A percentile compares a stretch with the other conserved stretches of the same genome.
These are phyloP conservation scores for Hamamelis virginiana DNA, from an alignment of 164 flowering plant genomes.

Conservation along the genomic window DNA sequence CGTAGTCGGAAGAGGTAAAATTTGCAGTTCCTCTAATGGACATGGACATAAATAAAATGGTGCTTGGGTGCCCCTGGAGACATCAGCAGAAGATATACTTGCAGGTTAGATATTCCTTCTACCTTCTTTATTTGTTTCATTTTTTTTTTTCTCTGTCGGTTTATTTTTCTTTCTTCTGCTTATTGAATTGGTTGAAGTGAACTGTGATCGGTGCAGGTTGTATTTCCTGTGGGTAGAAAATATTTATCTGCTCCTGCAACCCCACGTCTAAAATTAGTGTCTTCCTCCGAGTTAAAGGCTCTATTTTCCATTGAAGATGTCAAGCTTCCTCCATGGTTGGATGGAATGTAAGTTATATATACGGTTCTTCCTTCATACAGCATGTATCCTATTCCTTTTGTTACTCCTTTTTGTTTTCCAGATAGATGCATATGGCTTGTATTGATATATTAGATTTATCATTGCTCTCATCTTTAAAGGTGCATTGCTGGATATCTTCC, in stretches of 20 bases:
- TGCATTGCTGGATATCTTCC: slow-evolving; percentile 98
- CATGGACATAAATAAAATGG: slow-evolving; percentile 75
- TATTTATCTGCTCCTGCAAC: slow-evolving; percentile 51
- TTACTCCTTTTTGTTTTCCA: neutral
- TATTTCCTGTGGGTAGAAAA: slow-evolving; percentile 65
- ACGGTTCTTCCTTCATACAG: slow-evolving; percentile 7
- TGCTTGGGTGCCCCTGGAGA: slow-evolving; percentile 41
- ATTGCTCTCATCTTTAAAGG: slow-evolving; percentile 41
- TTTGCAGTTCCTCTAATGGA: slow-evolving; percentile 80
- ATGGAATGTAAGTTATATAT: slow-evolving; percentile 72
- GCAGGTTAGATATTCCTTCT: slow-evolving; percentile 47
- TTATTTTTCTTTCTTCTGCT: slow-evolving; percentile 1
- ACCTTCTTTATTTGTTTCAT: neutral
- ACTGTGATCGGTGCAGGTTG: slow-evolving; percentile 44
- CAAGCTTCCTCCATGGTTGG: slow-evolving; percentile 86
- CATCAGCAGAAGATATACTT: slow-evolving; percentile 68
- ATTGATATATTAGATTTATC: neutral
- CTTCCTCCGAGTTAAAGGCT: slow-evolving; percentile 69
- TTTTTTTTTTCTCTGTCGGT: neutral
- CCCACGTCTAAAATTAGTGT: slow-evolving; percentile 77
- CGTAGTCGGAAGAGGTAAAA: slow-evolving; percentile 90
- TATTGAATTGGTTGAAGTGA: slow-evolving; percentile 7
- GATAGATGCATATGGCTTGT: neutral
- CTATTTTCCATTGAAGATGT: slow-evolving; percentile 81
- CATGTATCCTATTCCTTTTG: neutral